Base-by-base conservation (phyloP, 352 stramenopile genomes). In the Pelagophyceae sp. region DNA sequence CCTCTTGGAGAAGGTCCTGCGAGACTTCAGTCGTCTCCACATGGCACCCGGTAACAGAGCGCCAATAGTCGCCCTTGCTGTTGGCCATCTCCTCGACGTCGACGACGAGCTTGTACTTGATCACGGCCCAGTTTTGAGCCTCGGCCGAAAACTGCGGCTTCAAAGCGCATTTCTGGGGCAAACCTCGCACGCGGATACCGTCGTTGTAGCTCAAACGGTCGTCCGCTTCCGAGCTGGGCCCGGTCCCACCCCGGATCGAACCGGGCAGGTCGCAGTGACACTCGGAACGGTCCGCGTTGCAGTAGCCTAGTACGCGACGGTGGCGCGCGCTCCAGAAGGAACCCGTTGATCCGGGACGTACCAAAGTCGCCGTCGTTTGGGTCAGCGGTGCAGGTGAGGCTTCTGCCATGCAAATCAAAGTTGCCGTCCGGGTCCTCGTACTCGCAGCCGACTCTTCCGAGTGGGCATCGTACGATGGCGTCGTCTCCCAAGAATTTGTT, bases 61-160 rank as follows among this genome's bases (percentile, higher is more conserved):
- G 33, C 67, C 67, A 74, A 37, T 58, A 74, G 15, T 2, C 31
- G 33, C 38, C 33, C 5, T 31, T n/a, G 67, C 58, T 74, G 35
- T 2, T 32, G 0, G 35, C 31, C 11, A 23, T 11, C 38, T 74
- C 67, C 38, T 74, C 35, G 67, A 74, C 67, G 15, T 58, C 19
- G 67, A 74, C 2, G 6, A 37, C 58, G 67, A 74, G 67, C 15
- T 27, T 37, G 67, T 74, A 74, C 15, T 37, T 37, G 35, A 60
- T 51, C 15, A 74, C 35, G 67, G 6, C 20, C 35, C 23, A 74
- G 35, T 20, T 58, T 27, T 27, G 20, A 1, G 35, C 67, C 19
- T 31, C 27, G 1, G 51, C 37, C 11, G 5, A 2, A 0, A 40
- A 33, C 15, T 29, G 61, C 29, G 29, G 3, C 15, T 3, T 23